A percentile compares a stretch with the other conserved stretches of the same genome.
Evolutionary conservation across 2,329 filamentous ascomycete genomes (phyloP).

Genomic region (Penicillium digitatum): DNA sequence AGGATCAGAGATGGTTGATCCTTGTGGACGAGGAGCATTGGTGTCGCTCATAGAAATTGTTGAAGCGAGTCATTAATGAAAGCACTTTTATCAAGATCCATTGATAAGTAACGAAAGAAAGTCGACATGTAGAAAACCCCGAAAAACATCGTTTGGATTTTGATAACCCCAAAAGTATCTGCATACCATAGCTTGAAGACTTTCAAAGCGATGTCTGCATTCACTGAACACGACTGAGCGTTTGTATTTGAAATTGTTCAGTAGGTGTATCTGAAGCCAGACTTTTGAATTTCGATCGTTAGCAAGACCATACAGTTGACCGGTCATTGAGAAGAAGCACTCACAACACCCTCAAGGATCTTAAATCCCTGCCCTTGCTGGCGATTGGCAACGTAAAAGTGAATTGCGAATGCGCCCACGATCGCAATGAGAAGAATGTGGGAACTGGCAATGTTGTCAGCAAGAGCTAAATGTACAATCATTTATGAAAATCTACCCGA

Average conservation of each 20-base stretch:
- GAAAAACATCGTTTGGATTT: not conserved
- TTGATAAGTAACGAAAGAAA: not conserved
- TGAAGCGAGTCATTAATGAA: not conserved
- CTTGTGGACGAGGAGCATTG: not conserved
- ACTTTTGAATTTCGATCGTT: slow-evolving; percentile 15
- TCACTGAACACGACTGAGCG: not conserved
- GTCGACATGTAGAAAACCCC: not conserved
- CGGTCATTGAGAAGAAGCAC: slow-evolving; percentile 2
- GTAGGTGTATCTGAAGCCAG: slow-evolving; percentile 36
- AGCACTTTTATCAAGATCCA: not conserved
- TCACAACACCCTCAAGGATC: slow-evolving; percentile 49
- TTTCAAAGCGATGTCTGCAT: not conserved
- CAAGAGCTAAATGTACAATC: not conserved
- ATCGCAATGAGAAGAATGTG: slow-evolving; percentile 57
- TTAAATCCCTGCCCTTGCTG: slow-evolving; percentile 47
- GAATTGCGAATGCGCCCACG: slow-evolving; percentile 50
- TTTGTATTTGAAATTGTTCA: slow-evolving; percentile 10
- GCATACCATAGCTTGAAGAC: not conserved
- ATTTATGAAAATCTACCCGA: slow-evolving; percentile 42
- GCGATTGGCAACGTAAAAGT: slow-evolving; percentile 53
- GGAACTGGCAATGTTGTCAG: slow-evolving; percentile 36
- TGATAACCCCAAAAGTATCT: no score
- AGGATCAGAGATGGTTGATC: slow-evolving; percentile 13
- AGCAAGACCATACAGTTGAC: not conserved
- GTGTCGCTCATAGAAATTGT: no score